These are phyloP conservation scores for Phytophthora agathidicida DNA, from an alignment of 352 stramenopile genomes.

Conservation along the genomic window DNA sequence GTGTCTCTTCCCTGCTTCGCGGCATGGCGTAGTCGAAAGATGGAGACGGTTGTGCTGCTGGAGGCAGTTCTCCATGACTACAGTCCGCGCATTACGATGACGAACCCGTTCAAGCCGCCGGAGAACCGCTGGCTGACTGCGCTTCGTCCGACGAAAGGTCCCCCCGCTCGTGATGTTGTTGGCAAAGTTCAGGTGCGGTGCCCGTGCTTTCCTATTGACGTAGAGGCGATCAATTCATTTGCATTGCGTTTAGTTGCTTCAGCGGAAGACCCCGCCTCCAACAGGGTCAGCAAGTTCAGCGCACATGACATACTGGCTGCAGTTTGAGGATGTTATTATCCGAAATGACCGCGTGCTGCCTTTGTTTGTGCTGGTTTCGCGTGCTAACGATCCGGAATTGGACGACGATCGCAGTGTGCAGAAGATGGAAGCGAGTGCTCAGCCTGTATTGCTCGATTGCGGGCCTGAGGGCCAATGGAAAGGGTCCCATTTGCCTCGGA, in stretches of 20 bases:
- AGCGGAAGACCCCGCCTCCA: not conserved
- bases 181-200: conserved; percentile 29
- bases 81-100: conserved; percentile 11
- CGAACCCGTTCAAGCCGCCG: conserved; percentile 36
- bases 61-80: conserved; percentile 40
- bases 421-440: conserved; percentile 44
- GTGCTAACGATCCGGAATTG: conserved; percentile 16
- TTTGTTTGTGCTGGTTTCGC: conserved; percentile 65
- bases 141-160: conserved; percentile 16
- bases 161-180: not conserved
- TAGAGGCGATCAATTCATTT: not conserved
- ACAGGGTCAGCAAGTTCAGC: not conserved
- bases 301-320: conserved; percentile 49
- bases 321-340: conserved; percentile 57
- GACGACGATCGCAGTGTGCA: conserved; percentile 40
- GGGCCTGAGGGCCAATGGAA: conserved; percentile 71
- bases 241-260: conserved; percentile 10
- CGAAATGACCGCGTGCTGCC: conserved; percentile 65
- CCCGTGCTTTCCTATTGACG: not conserved
- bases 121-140: conserved; percentile 24
- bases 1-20: conserved; percentile 22
- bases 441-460: conserved; percentile 60
- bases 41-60: conserved; percentile 33
- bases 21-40: conserved; percentile 8
- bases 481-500: conserved; percentile 45